These are phyloP conservation scores for Cladosporium sp. DNA, from an alignment of 2,329 filamentous ascomycete species.

Conservation along the genomic window DNA sequence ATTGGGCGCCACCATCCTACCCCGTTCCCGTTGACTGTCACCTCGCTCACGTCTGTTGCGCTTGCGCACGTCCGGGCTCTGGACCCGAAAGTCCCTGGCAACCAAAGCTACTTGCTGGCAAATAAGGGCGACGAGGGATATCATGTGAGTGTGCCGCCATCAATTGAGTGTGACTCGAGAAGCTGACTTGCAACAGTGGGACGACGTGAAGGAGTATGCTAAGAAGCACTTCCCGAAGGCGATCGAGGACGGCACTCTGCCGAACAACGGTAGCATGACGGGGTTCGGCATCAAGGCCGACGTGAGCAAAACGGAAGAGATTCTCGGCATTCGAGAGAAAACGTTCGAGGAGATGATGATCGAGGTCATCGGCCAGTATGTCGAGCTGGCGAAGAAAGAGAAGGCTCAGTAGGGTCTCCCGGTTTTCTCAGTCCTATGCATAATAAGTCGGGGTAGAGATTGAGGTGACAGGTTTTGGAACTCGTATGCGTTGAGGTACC, in stretches of 20 bases:
- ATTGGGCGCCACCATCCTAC: conserved; percentile 16
- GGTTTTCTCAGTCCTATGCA: no score
- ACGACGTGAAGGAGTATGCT: neutral
- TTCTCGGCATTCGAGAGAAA: conserved; percentile 7
- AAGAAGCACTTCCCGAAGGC: conserved; percentile 8
- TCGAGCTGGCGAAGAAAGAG: conserved; percentile 2
- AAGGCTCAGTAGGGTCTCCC: no score
- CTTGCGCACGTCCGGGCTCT: conserved; percentile 24
- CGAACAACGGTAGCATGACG: neutral
- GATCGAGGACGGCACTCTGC: neutral
- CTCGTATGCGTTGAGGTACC: no score
- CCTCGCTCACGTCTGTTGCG: conserved; percentile 24
- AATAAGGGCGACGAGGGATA: conserved; percentile 1
- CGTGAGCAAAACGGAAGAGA: conserved; percentile 1
- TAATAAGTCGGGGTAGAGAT: no score
- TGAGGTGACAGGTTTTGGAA: no score
- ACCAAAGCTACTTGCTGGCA: conserved; percentile 4
- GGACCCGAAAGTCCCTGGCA: conserved; percentile 3
- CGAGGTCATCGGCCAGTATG: conserved; percentile 7
- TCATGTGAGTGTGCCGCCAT: neutral
- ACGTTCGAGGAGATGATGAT: conserved; percentile 4
- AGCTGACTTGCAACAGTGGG: neutral
- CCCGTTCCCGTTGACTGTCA: conserved; percentile 2
- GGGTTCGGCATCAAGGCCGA: neutral
- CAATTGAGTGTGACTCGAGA: neutral